These are phyloP conservation scores for Penicillium paneum DNA, from an alignment of 2,329 filamentous ascomycete genomes.

Conservation along the genomic window DNA sequence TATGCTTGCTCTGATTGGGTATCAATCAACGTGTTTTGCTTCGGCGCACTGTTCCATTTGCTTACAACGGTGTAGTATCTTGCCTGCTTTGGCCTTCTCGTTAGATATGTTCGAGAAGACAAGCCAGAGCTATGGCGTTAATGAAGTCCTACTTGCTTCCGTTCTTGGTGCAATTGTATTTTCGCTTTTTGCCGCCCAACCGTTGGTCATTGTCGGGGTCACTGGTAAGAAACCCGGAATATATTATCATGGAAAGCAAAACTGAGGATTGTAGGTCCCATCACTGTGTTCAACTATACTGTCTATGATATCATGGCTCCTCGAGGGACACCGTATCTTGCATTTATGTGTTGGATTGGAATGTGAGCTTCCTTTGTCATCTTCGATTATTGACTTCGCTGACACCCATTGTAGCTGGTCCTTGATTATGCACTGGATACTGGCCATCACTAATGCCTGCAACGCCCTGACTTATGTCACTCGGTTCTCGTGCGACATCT, in stretches of 20 bases:
- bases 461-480: constrained; percentile 88
- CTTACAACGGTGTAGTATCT: constrained; percentile 57
- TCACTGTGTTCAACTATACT: constrained; percentile 92
- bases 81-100: constrained; percentile 83
- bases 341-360: constrained; percentile 90
- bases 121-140: constrained; percentile 78
- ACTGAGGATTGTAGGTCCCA: constrained; percentile 57
- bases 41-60: neutral
- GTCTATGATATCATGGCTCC: constrained; percentile 84
- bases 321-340: constrained; percentile 74
- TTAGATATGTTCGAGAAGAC: constrained; percentile 93
- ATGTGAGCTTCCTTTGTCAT: constrained; percentile 50
- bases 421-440: constrained; percentile 76
- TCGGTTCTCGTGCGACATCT: constrained; percentile 87
- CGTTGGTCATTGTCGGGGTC: constrained; percentile 85
- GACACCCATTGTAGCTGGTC: constrained; percentile 61
- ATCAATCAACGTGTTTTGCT: neutral
- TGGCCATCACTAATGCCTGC: constrained; percentile 81
- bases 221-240: constrained; percentile 54
- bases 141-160: constrained; percentile 83
- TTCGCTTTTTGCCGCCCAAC: constrained; percentile 73
- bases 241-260: neutral
- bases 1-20: constrained; percentile 42
- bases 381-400: constrained; percentile 9
- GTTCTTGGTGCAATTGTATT: constrained; percentile 82